A percentile compares a stretch with the other conserved stretches of the same genome.
Conservation (phyloP, 768 basidiomycete species). For the Peribolospora baueri region DNA sequence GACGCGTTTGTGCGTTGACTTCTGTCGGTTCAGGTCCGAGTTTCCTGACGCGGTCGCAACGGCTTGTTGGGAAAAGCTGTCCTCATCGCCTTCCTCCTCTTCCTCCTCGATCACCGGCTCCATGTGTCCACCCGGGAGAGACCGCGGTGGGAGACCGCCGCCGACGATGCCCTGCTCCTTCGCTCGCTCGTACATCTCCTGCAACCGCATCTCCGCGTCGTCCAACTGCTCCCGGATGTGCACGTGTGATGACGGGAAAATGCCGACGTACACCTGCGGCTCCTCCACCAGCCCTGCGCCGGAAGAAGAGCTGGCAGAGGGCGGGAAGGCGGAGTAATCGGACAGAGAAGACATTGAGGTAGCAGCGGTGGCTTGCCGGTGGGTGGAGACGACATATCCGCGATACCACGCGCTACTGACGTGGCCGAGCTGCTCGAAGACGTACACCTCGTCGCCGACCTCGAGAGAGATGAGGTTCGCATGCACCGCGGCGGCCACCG, state of each 20-base stretch:
- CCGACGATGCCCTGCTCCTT: not conserved
- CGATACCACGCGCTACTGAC: constrained; percentile 53
- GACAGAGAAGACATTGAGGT: constrained; percentile 46
- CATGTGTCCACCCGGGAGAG: constrained; percentile 1
- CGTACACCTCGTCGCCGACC: constrained; percentile 89
- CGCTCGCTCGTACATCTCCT: not conserved
- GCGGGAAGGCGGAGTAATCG: constrained; percentile 5
- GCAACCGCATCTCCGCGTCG: constrained; percentile 8
- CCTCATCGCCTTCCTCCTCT: constrained; percentile 9
- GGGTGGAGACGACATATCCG: constrained; percentile 37
- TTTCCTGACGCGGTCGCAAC: not conserved
- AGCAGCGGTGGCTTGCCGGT: not conserved
- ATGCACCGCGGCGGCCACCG: too few relatives aligned
- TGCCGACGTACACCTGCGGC: constrained; percentile 13
- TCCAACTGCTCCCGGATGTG: constrained; percentile 14
- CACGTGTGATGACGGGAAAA: constrained; percentile 15
- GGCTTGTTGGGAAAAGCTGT: not conserved
- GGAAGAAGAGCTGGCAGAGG: not conserved
- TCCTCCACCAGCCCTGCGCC: constrained; percentile 1
- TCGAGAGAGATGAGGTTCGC: constrained; percentile 31
- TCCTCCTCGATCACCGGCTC: constrained; percentile 13
- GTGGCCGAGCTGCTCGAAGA: constrained; percentile 40
- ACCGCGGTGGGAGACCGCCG: too few relatives aligned
- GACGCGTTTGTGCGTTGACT: not conserved
- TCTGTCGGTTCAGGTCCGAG: not conserved